Base-by-base conservation (phyloP, 805 yeast genomes). In the Hanseniaspora meyeri region DNA sequence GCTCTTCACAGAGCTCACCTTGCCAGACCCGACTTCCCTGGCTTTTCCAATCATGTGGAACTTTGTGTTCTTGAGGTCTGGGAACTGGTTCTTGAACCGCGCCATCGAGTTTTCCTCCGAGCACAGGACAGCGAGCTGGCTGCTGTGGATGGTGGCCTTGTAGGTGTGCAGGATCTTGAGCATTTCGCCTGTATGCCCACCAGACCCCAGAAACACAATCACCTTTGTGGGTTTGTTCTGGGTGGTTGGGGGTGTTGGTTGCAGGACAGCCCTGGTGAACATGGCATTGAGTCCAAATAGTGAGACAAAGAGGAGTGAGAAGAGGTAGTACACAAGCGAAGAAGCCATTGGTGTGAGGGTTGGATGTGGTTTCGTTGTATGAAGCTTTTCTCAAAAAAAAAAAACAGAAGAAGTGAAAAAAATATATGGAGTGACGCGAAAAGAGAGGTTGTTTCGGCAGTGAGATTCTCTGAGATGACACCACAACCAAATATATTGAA, bases 101-200 rank as follows among this genome's bases (percentile, higher is more conserved):
- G 57, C 66, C 61, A 43, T 75, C 67, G 67, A 75, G 72, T 43
- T 67, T 39, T 12, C 74, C 59, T 24, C 72, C 2, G 69, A 65
- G 39, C 65, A 66, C 7, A 70, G 68, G 7, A 68, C 60, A 43
- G 61, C 58, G 6, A 69, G 1, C 1, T 68, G 60, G 58, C 78
- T 80, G 3, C 75, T 75, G 6, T 78, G 68, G 0, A 84, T 72
- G 0, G 74, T 65, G 10, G 68, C 61, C 51, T 68, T 62, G 40
- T 77, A 70, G 7, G 67, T 66, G 4, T 65, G 59, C 10, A 87
- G 66, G 17, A 91, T 72, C 29, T 90, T 72, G n/a, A 90, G 67
- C 95, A 91, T 87, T 67, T 91, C 97, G 1, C 96, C 97, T 0
- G 97, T 89, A 64, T 89, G 97, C 2, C 97, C 97, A 1, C 98